A percentile compares a stretch with the other conserved stretches of the same genome.
phyloP scores from a whole-genome alignment of 495 filamentous ascomycete species.

The Daldinia vernicosa region DNA sequence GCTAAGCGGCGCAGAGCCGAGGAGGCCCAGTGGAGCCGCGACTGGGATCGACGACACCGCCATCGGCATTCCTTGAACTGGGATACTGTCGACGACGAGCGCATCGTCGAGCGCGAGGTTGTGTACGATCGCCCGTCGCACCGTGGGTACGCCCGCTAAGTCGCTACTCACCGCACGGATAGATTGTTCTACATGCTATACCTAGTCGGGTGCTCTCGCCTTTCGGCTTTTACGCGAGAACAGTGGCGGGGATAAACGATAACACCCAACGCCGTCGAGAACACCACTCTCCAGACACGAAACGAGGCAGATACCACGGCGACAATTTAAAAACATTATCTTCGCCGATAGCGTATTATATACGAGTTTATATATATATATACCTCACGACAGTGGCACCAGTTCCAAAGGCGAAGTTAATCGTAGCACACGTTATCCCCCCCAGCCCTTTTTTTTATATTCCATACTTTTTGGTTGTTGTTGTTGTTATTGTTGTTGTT shows the following conservation, averaged over 20 bases:
- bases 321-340: not conserved
- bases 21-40: constrained; percentile 84
- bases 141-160: constrained; percentile 45
- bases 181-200: not conserved
- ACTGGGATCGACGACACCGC: constrained; percentile 70
- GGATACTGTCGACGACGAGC: constrained; percentile 61
- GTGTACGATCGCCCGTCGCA: constrained; percentile 58
- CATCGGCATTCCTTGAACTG: constrained; percentile 46
- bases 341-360: not conserved
- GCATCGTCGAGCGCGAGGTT: constrained; percentile 67
- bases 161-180: not conserved
- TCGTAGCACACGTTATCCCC: not conserved
- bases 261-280: not conserved
- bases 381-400: not conserved
- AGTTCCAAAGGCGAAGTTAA: not conserved
- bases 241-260: not conserved
- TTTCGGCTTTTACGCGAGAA: not conserved
- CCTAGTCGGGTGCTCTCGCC: not conserved
- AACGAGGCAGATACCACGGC: not conserved
- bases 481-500: no score
- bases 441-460: not conserved
- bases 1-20: constrained; percentile 78
- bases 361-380: not conserved
- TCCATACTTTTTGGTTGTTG: constrained; percentile 4
- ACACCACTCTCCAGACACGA: not conserved